A percentile compares a stretch with the other conserved stretches of the same genome.
These are phyloP conservation scores for Mallotus japonicus DNA, from an alignment of 441 rosid genomes.

Conservation along the genomic window DNA sequence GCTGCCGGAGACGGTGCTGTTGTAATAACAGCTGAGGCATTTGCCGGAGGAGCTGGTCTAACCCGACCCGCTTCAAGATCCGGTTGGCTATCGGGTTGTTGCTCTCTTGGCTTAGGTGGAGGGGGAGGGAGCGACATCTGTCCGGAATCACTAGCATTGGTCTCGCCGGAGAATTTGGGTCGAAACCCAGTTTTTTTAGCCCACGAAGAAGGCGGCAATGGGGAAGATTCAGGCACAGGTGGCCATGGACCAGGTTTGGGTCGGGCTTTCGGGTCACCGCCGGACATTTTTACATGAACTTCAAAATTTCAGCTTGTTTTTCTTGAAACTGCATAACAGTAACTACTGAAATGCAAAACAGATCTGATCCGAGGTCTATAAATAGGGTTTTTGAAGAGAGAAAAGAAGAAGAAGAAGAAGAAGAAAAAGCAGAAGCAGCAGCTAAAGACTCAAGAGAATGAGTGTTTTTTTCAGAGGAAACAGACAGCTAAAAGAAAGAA, in stretches of 20 bases:
- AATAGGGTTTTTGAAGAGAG: slow-evolving; percentile 7
- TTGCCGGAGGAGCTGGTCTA: slow-evolving; percentile 9
- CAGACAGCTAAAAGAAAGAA: slow-evolving; percentile 13
- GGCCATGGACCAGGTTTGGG: slow-evolving; percentile 72
- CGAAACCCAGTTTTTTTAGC: slow-evolving; percentile 90
- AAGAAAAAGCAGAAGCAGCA: no score
- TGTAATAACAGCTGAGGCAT: slow-evolving; percentile 10
- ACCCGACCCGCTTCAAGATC: slow-evolving; percentile 72
- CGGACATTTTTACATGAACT: slow-evolving; percentile 41
- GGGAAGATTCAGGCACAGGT: slow-evolving; percentile 62
- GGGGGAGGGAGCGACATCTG: slow-evolving; percentile 51
- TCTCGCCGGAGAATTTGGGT: slow-evolving; percentile 93
- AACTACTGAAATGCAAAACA: neutral
- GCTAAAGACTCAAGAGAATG: neutral
- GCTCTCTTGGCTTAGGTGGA: slow-evolving; percentile 45
- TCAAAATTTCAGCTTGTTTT: neutral
- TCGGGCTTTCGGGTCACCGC: slow-evolving; percentile 66
- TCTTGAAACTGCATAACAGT: neutral
- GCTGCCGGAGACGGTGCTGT: slow-evolving; percentile 25
- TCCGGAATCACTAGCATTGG: slow-evolving; percentile 74
- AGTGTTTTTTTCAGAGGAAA: neutral
- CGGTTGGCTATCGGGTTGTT: slow-evolving; percentile 39
- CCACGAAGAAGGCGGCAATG: slow-evolving; percentile 90
- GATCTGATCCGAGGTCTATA: slow-evolving; percentile 4
- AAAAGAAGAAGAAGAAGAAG: no score